phyloP scores from a whole-genome alignment of 345 rosid genomes.

The Boechera divaricarpa region DNA sequence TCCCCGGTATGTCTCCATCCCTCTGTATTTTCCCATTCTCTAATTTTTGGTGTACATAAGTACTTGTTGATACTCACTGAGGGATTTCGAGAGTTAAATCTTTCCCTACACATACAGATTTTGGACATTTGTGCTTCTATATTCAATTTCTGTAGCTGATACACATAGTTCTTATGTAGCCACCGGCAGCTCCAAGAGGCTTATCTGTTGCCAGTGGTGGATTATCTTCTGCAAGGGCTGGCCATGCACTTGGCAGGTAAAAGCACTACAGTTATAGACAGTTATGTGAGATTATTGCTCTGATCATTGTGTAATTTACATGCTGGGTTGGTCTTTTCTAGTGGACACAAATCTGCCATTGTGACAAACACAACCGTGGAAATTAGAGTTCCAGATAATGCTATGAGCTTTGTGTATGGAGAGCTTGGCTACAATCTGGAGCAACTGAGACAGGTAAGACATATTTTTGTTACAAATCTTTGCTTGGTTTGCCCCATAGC shows the following conservation, averaged over 20 bases:
- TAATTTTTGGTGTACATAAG: constrained; percentile 14
- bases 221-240: constrained; percentile 58
- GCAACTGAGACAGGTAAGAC: constrained; percentile 56
- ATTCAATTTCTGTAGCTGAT: constrained; percentile 24
- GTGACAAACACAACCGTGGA: constrained; percentile 91
- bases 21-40: constrained; percentile 24
- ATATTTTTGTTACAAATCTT: constrained; percentile 7
- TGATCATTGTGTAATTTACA: constrained; percentile 1
- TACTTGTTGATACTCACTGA: constrained; percentile 21
- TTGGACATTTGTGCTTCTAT: constrained; percentile 12
- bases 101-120: constrained; percentile 6
- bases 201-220: constrained; percentile 58
- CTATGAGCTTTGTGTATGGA: constrained; percentile 82
- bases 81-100: neutral
- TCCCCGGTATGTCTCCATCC: constrained; percentile 59
- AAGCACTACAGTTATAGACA: constrained; percentile 28
- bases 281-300: neutral
- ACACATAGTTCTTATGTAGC: constrained; percentile 33
- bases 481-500: constrained; percentile 1
- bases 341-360: constrained; percentile 79
- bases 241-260: constrained; percentile 76
- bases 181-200: constrained; percentile 55
- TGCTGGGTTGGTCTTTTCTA: constrained; percentile 48
- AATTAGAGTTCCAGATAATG: constrained; percentile 72
- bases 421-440: constrained; percentile 79